These are phyloP conservation scores for Wickerhamiella spandovensis DNA, from an alignment of 805 yeast species.

Conservation along the genomic window DNA sequence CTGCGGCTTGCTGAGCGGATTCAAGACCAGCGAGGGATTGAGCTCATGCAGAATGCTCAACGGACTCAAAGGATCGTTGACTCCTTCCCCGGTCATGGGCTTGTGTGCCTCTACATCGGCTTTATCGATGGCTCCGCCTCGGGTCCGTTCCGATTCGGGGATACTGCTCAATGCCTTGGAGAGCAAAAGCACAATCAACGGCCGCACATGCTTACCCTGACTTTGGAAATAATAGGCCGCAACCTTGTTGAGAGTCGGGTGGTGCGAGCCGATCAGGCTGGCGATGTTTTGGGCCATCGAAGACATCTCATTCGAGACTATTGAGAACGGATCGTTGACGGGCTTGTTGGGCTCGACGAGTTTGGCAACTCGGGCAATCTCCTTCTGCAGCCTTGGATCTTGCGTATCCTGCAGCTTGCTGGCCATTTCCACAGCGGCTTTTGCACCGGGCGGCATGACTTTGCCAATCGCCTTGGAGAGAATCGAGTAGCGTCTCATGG, in stretches of 20 bases:
- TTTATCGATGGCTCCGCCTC: constrained; percentile 42
- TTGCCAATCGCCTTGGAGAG: constrained; percentile 1
- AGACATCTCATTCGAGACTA: constrained; percentile 89
- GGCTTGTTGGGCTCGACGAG: constrained; percentile 25
- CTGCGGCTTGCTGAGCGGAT: constrained; percentile 76
- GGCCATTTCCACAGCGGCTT: constrained; percentile 3
- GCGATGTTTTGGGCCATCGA: constrained; percentile 79
- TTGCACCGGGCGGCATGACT: constrained; percentile 1
- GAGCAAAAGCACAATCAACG: constrained; percentile 70
- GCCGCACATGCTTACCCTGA: constrained; percentile 92
- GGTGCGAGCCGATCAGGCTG: constrained; percentile 77
- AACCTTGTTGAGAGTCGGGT: constrained; percentile 82
- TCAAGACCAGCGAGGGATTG: constrained; percentile 63
- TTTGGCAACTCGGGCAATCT: constrained; percentile 20
- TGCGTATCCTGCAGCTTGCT: constrained; percentile 3
- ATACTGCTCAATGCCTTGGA: constrained; percentile 66
- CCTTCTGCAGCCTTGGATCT: constrained; percentile 8
- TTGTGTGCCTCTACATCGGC: constrained; percentile 19
- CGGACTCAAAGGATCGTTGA: constrained; percentile 50
- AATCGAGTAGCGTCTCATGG: constrained; percentile 1
- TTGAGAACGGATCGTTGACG: constrained; percentile 72
- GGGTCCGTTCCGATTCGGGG: constrained; percentile 52
- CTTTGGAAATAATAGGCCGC: constrained; percentile 92
- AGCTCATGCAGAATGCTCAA: constrained; percentile 76
- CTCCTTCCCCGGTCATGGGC: constrained; percentile 20